A percentile compares a stretch with the other conserved stretches of the same genome.
These are phyloP conservation scores for Candida xyloterini DNA, from an alignment of 805 yeast species.

Conservation along the genomic window DNA sequence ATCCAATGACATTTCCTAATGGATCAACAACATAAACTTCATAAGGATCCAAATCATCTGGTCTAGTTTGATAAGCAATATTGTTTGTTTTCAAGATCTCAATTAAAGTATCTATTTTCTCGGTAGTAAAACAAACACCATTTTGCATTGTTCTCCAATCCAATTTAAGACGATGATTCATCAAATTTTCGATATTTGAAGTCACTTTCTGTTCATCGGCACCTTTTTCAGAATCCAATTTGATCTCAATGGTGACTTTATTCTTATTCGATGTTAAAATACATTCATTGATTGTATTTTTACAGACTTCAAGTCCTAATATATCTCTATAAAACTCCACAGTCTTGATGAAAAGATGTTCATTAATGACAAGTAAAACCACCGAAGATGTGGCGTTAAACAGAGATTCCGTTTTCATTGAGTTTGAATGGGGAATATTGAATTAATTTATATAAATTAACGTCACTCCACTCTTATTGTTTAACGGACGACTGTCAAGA, in stretches of 20 bases:
- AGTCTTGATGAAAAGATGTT: slow-evolving; percentile 42
- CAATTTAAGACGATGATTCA: slow-evolving; percentile 27
- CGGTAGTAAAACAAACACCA: slow-evolving; percentile 44
- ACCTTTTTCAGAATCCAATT: slow-evolving; percentile 26
- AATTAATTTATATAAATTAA: slow-evolving; percentile 1
- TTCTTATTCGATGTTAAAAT: slow-evolving; percentile 30
- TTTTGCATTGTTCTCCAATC: slow-evolving; percentile 53
- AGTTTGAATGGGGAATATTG: slow-evolving; percentile 11
- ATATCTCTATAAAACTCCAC: slow-evolving; percentile 55
- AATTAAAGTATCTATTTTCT: slow-evolving; percentile 39
- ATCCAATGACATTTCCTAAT: slow-evolving; percentile 76
- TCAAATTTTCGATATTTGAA: slow-evolving; percentile 28
- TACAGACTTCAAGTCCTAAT: slow-evolving; percentile 35
- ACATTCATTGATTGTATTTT: slow-evolving; percentile 26
- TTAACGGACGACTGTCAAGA: slow-evolving; percentile 11
- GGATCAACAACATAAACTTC: slow-evolving; percentile 83
- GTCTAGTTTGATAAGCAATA: slow-evolving; percentile 53
- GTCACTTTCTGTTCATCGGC: slow-evolving; percentile 26
- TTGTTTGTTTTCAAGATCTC: slow-evolving; percentile 31
- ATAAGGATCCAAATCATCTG: slow-evolving; percentile 69
- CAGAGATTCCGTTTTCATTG: slow-evolving; percentile 31
- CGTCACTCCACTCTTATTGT: slow-evolving; percentile 10
- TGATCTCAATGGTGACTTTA: slow-evolving; percentile 23
- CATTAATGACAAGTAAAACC: slow-evolving; percentile 50
- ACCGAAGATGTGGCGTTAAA: slow-evolving; percentile 58